Base-by-base conservation (phyloP, 2,329 filamentous ascomycete genomes). In the Beauveria varroae region DNA sequence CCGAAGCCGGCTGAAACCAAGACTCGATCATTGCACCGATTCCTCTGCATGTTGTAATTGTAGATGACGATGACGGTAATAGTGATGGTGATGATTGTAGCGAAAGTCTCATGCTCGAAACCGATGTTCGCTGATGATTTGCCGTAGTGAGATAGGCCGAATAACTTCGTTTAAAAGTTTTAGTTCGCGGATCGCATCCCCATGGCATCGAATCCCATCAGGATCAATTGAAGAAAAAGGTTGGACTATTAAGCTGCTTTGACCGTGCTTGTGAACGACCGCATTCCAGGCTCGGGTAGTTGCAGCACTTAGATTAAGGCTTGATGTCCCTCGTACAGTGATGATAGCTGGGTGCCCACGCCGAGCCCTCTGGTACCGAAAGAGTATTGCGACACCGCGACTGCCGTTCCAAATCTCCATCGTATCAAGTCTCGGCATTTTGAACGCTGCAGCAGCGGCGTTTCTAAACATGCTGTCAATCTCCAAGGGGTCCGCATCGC, bases 371-470 rank as follows among this genome's bases (percentile, higher is more conserved):
- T 49, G 58, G 61, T 66, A 70, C 14, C 62, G 64, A 60, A 70
- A 70, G 20, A 67, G 62, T 60, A 69, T 64, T 55, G 68, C 69
- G 22, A 68, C 10, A 20, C 60, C 66, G 37, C 49, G n/a, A 62
- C 64, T 67, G 7, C 69, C 70, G 60, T 71, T 72, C 72, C 72
- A 75, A 24, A 73, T 60, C 51, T 73, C 69, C 67, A 75, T 67
- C 16, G 61, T 70, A 34, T 68, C 57, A 56, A 72, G 67, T 44
- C 54, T 69, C 14, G 69, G 67, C 67, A 74, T 74, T 59, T 65
- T 65, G n/a, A 65, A 26, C 18, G 67, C 65, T 44, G 68, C 66
- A 16, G 61, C 62, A 46, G 66, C 69, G 26, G 70, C 69, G 41
- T 62, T 63, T 57, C 18, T 64, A 44, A 71, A 66, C 67, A 73